A percentile compares a stretch with the other conserved stretches of the same genome.
These are phyloP conservation scores for Microthlaspi erraticum DNA, from an alignment of 345 rosid genomes.

Conservation along the genomic window DNA sequence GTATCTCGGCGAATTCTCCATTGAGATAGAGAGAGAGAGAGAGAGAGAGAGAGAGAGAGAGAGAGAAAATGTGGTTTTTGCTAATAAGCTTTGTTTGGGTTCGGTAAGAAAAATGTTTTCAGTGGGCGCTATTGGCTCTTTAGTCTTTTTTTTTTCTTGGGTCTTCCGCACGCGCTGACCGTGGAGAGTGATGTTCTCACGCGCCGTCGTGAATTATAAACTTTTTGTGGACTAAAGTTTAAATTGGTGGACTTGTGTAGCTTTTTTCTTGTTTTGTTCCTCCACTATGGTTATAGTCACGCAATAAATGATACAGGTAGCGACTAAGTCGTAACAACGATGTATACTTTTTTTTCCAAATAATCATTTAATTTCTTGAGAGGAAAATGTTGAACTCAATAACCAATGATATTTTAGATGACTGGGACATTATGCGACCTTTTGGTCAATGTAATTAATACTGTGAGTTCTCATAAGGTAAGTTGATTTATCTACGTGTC, in stretches of 20 bases:
- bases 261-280: not conserved
- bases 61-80: not conserved
- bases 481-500: too few relatives aligned
- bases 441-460: constrained; percentile 39
- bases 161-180: constrained; percentile 19
- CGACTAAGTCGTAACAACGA: constrained; percentile 16
- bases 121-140: constrained; percentile 55
- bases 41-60: constrained; percentile 3
- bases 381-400: constrained; percentile 18
- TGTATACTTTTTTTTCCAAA: constrained; percentile 2
- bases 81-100: constrained; percentile 45
- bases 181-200: not conserved
- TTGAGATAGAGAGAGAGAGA: constrained; percentile 39
- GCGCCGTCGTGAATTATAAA: too few relatives aligned
- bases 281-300: constrained; percentile 16
- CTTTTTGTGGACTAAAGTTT: too few relatives aligned
- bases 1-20: constrained; percentile 67
- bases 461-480: too few relatives aligned
- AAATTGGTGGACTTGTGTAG: not conserved
- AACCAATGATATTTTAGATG: constrained; percentile 34
- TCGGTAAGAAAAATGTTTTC: constrained; percentile 62
- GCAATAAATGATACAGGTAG: constrained; percentile 25
- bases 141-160: not conserved
- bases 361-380: constrained; percentile 22
- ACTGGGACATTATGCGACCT: constrained; percentile 29